Evolutionary conservation across 306 rosid genomes (phyloP).

Genomic region (Cicer bijugum): DNA sequence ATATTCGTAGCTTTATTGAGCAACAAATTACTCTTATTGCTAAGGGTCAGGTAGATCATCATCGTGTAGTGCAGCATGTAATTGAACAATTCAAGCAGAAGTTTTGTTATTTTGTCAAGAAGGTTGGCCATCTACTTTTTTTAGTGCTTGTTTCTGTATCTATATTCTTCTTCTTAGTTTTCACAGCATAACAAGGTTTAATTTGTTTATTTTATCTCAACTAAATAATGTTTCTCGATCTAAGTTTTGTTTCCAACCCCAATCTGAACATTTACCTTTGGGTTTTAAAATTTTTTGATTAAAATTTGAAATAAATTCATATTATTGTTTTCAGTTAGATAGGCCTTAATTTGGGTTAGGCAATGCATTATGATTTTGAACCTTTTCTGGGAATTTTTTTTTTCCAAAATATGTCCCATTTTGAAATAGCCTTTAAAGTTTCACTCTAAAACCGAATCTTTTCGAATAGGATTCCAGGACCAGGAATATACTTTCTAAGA

Average conservation of each 20-base stretch:
- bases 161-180: constrained; percentile 6
- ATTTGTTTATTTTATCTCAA: constrained; percentile 31
- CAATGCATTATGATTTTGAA: constrained; percentile 10
- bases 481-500: constrained; percentile 8
- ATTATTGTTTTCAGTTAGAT: constrained; percentile 16
- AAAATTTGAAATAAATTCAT: constrained; percentile 8
- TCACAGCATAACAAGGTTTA: constrained; percentile 17
- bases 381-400: neutral
- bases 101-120: constrained; percentile 82
- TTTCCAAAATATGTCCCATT: neutral
- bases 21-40: constrained; percentile 95
- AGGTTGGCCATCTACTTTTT: constrained; percentile 57
- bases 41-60: constrained; percentile 84
- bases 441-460: neutral
- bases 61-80: constrained; percentile 81
- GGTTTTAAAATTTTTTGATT: constrained; percentile 35
- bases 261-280: constrained; percentile 14
- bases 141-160: constrained; percentile 27
- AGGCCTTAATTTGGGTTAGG: constrained; percentile 38
- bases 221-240: constrained; percentile 22
- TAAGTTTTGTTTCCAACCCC: constrained; percentile 26
- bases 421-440: neutral
- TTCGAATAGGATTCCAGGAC: constrained; percentile 2
- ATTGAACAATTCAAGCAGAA: constrained; percentile 86
- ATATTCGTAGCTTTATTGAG: constrained; percentile 98